Percentiles rank a stretch among this genome's conserved stretches.
Conservation (phyloP, 805 yeast species). For the Zygosaccharomyces bisporus region DNA sequence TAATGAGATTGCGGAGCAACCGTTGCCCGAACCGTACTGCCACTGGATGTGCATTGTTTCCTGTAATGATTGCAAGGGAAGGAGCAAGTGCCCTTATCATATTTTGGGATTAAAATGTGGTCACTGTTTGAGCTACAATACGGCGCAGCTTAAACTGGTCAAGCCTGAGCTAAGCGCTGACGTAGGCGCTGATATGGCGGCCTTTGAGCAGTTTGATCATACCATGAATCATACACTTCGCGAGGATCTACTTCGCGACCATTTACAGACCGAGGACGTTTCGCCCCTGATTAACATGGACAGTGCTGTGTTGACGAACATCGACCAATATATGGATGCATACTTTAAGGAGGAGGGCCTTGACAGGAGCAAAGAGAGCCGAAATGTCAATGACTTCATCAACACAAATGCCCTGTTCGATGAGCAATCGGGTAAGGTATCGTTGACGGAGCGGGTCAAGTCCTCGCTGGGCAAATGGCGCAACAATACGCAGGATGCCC, state of each 20-base stretch:
- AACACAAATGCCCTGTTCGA: conserved; percentile 19
- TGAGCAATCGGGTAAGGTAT: conserved; percentile 3
- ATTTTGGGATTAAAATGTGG: conserved; percentile 83
- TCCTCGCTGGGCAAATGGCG: conserved; percentile 7
- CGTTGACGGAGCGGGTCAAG: conserved; percentile 4
- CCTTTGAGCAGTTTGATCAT: conserved; percentile 13
- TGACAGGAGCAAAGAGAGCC: conserved; percentile 11
- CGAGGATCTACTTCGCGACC: conserved; percentile 21
- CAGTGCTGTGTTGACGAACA: conserved; percentile 19
- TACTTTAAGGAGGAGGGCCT: conserved; percentile 18
- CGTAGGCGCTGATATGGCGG: conserved; percentile 14
- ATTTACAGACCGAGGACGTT: conserved; percentile 26
- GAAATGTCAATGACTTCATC: conserved; percentile 19
- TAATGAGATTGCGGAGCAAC: conserved; percentile 71
- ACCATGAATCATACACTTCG: conserved; percentile 17
- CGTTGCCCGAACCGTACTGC: conserved; percentile 74
- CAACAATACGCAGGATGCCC: conserved; percentile 5
- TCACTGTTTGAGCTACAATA: conserved; percentile 83
- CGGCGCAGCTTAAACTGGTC: conserved; percentile 64
- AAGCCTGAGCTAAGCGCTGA: conserved; percentile 58
- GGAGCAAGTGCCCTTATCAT: conserved; percentile 71
- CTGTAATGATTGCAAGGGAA: conserved; percentile 86
- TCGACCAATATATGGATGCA: conserved; percentile 22
- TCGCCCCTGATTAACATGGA: conserved; percentile 23
- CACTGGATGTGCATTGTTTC: conserved; percentile 71